Evolutionary conservation across 2,329 filamentous ascomycete genomes (phyloP).

Genomic region (Colletotrichum tamarilloi): DNA sequence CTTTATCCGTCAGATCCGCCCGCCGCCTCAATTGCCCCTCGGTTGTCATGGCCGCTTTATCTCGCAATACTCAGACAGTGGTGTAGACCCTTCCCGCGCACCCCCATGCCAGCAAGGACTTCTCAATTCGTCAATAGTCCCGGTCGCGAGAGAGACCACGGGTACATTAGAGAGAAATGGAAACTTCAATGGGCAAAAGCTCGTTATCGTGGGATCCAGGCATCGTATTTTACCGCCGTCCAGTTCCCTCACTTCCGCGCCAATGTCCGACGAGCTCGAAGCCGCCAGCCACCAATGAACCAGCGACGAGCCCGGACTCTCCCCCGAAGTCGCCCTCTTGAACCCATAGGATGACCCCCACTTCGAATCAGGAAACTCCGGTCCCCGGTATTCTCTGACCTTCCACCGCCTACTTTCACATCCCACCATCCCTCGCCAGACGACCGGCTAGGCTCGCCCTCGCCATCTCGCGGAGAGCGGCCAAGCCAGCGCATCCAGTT

Average conservation of each 20-base stretch:
- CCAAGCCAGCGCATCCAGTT: slow-evolving; percentile 14
- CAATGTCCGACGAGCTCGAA: slow-evolving; percentile 27
- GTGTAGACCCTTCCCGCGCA: neutral
- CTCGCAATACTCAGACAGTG: neutral
- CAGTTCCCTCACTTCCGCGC: neutral
- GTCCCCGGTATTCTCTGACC: slow-evolving; percentile 19
- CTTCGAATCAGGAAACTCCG: slow-evolving; percentile 33
- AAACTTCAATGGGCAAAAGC: neutral
- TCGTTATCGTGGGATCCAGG: neutral
- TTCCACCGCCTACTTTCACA: slow-evolving; percentile 17
- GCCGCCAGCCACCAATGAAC: neutral
- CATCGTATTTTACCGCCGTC: neutral
- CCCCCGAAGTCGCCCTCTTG: neutral
- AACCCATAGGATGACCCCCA: neutral
- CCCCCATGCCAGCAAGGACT: neutral
- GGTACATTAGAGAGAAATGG: no score
- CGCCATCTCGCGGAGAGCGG: neutral
- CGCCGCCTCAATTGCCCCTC: neutral
- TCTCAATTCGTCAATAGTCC: neutral
- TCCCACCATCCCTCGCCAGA: neutral
- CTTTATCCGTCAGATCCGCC: slow-evolving; percentile 7
- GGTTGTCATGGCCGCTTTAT: neutral
- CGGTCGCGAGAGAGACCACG: no score
- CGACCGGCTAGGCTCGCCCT: neutral
- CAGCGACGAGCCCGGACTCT: neutral